Evolutionary conservation across 306 rosid genomes (phyloP).

Genomic region (Urtica urens): DNA sequence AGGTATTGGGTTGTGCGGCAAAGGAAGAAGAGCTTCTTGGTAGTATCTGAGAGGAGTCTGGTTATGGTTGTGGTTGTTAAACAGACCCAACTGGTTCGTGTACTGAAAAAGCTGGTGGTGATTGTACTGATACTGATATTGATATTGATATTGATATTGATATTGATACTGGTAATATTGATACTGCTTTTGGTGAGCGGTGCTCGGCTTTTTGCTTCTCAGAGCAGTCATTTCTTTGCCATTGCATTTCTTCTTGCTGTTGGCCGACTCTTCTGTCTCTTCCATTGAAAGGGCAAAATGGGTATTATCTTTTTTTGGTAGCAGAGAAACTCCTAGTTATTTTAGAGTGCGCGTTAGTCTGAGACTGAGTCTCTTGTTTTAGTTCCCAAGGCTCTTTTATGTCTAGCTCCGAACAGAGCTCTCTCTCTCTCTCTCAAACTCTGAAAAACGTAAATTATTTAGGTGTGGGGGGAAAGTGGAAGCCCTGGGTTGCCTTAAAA

Average conservation of each 20-base stretch:
- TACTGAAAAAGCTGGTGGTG: slow-evolving; percentile 37
- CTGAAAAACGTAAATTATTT: slow-evolving; percentile 8
- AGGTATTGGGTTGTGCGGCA: slow-evolving; percentile 56
- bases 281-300: slow-evolving; percentile 43
- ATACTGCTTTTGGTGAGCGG: slow-evolving; percentile 26
- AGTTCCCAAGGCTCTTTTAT: slow-evolving; percentile 30
- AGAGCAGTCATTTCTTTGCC: slow-evolving; percentile 33
- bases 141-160: slow-evolving; percentile 24
- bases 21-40: slow-evolving; percentile 80
- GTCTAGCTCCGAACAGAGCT: slow-evolving; percentile 16
- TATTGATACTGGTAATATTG: slow-evolving; percentile 28
- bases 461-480: background rate
- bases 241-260: slow-evolving; percentile 43
- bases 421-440: slow-evolving; percentile 2
- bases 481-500: slow-evolving; percentile 25
- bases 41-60: slow-evolving; percentile 48
- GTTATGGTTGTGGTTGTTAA: slow-evolving; percentile 45
- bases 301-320: no score
- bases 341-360: slow-evolving; percentile 16
- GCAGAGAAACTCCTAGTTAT: slow-evolving; percentile 3
- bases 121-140: slow-evolving; percentile 21
- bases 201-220: slow-evolving; percentile 22
- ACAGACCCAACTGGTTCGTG: slow-evolving; percentile 13
- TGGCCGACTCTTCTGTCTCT: slow-evolving; percentile 41
- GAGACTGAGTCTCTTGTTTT: no score